Evolutionary conservation across 2,329 filamentous ascomycete genomes (phyloP).

Genomic region (Coniochaeta sp.): DNA sequence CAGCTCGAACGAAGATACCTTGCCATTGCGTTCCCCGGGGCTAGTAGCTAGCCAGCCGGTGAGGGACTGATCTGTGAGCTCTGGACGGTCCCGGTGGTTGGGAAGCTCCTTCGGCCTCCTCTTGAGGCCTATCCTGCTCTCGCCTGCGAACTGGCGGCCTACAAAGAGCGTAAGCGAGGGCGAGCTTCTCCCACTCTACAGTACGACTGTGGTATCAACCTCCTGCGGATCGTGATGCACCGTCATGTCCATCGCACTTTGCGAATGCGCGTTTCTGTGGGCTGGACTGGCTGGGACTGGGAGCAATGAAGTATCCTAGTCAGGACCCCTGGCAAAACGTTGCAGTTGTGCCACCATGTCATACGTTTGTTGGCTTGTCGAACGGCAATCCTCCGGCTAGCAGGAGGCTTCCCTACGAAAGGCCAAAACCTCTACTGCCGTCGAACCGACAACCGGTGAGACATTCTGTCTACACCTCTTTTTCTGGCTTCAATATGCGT

Average conservation of each 20-base stretch:
- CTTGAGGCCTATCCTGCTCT: too few species aligned
- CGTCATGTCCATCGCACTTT: neutral
- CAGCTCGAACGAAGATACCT: too few species aligned
- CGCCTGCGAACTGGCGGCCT: neutral
- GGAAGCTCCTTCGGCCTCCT: too few species aligned
- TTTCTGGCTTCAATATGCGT: too few species aligned
- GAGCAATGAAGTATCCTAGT: neutral
- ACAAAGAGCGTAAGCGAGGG: neutral
- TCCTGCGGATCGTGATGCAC: neutral
- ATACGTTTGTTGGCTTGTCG: neutral
- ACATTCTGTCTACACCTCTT: too few species aligned
- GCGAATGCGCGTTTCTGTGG: neutral
- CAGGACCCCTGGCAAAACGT: neutral
- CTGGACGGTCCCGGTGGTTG: too few species aligned
- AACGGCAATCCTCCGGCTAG: neutral
- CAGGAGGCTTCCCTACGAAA: neutral
- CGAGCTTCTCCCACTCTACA: neutral
- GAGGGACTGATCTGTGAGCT: too few species aligned
- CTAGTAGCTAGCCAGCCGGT: too few species aligned
- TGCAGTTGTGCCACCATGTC: constrained; percentile 1
- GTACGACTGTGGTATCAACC: neutral
- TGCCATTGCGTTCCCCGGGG: too few species aligned
- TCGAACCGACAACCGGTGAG: too few species aligned
- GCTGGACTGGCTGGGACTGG: too few species aligned
- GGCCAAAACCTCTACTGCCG: too few species aligned